A percentile compares a stretch with the other conserved stretches of the same genome.
Conservation (phyloP, 2,329 filamentous ascomycete species). For the Phaeosphaeria sp. region DNA sequence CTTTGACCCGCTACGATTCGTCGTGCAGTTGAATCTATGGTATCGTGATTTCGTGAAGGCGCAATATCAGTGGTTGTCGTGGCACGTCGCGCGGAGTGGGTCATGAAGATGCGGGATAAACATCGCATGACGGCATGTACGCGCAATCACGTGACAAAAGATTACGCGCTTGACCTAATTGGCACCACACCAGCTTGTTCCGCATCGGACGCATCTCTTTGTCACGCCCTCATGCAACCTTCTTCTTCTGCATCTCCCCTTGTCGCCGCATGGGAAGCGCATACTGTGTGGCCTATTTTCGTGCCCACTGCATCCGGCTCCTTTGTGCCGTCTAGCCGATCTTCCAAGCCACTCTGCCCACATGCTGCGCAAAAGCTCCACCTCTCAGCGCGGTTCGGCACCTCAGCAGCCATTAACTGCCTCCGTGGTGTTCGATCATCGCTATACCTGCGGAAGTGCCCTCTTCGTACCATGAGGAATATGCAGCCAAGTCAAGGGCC, state of each 20-base stretch:
- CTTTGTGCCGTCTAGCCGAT: conserved; percentile 18
- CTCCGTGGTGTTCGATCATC: not conserved
- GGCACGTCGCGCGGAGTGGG: not conserved
- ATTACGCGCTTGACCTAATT: not conserved
- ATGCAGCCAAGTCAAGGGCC: not conserved
- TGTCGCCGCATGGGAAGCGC: not conserved
- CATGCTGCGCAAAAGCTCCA: not conserved
- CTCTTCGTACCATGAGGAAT: not conserved
- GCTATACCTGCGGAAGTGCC: not conserved
- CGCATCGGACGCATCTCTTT: not conserved
- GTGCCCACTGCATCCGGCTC: not conserved
- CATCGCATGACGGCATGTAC: not conserved
- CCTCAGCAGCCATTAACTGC: not conserved
- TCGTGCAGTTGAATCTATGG: not conserved
- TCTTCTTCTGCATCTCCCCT: not conserved
- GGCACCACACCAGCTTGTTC: not conserved
- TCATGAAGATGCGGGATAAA: not conserved
- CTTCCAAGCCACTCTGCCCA: conserved; percentile 2
- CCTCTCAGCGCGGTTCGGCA: not conserved
- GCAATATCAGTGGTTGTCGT: too few species aligned
- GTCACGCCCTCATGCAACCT: not conserved
- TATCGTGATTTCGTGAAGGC: too few species aligned
- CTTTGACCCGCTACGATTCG: not conserved
- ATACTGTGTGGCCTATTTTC: not conserved
- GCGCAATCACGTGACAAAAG: not conserved